Conservation (phyloP, 2,329 filamentous ascomycete genomes). For the Aspergillus luchuensis region DNA sequence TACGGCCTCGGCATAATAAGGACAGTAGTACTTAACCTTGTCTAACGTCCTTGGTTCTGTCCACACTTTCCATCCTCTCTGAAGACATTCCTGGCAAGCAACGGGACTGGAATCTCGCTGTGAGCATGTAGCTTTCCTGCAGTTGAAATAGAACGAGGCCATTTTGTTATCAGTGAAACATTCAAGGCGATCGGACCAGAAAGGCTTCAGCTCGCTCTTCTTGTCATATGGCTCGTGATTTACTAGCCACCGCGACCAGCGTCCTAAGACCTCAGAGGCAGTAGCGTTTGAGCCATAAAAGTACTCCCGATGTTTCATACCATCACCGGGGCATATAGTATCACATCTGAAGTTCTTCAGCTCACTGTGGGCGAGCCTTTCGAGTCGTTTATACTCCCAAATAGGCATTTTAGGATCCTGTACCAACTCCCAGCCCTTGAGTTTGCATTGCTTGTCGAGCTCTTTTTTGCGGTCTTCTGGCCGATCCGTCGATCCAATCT, state of each 20-base stretch:
- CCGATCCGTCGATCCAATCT: constrained; percentile 15
- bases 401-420: constrained; percentile 6
- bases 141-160: constrained; percentile 13
- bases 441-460: constrained; percentile 12
- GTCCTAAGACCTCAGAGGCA: constrained; percentile 12
- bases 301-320: constrained; percentile 1
- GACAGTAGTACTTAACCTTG: constrained; percentile 9
- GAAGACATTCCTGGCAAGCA: constrained; percentile 19
- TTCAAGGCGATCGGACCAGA: constrained; percentile 17
- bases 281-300: neutral
- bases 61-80: constrained; percentile 18
- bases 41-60: constrained; percentile 4
- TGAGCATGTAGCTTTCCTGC: neutral
- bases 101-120: neutral
- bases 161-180: neutral
- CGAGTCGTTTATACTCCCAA: constrained; percentile 15
- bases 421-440: constrained; percentile 1
- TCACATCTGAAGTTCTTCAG: constrained; percentile 13
- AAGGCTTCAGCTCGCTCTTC: constrained; percentile 11
- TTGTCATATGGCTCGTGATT: constrained; percentile 14
- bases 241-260: constrained; percentile 18
- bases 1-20: constrained; percentile 1
- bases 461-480: constrained; percentile 8
- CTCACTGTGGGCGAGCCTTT: constrained; percentile 16
- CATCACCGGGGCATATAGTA: constrained; percentile 9